Evolutionary conservation across 1,284 basidiomycete genomes (phyloP).

Genomic region (Marasmius fiardii): DNA sequence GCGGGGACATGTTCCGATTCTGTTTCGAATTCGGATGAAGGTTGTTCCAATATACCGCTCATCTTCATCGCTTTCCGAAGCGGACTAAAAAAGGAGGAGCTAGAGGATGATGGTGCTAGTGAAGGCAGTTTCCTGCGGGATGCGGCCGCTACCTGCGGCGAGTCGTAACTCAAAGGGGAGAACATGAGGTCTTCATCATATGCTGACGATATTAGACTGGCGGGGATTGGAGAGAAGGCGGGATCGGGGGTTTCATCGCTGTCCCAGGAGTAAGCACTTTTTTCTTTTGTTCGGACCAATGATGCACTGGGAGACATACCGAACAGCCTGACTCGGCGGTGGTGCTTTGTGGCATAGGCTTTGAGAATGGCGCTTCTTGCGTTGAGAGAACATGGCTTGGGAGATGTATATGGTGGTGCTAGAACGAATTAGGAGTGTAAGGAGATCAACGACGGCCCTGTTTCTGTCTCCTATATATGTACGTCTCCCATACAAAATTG

Average conservation of each 20-base stretch:
- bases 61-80: slow-evolving; percentile 7
- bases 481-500: too few relatives aligned
- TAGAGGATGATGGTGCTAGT: background rate
- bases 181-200: background rate
- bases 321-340: too few relatives aligned
- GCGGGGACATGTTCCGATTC: background rate
- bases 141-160: background rate
- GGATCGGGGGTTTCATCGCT: too few relatives aligned
- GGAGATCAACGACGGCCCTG: background rate
- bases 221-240: too few relatives aligned
- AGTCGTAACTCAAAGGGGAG: too few relatives aligned
- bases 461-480: too few relatives aligned
- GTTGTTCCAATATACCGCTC: background rate
- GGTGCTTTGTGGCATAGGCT: too few relatives aligned
- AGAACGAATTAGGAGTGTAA: background rate
- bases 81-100: background rate
- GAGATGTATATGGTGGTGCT: background rate
- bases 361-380: background rate
- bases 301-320: too few relatives aligned
- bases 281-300: too few relatives aligned
- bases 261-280: too few relatives aligned
- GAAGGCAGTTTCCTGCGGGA: background rate
- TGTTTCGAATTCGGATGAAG: background rate
- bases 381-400: background rate
- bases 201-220: background rate